Evolutionary conservation across 2,329 filamentous ascomycete species (phyloP), one percentile per base, ranked within the genome.

Genomic region (Ciborinia camelliae): DNA sequence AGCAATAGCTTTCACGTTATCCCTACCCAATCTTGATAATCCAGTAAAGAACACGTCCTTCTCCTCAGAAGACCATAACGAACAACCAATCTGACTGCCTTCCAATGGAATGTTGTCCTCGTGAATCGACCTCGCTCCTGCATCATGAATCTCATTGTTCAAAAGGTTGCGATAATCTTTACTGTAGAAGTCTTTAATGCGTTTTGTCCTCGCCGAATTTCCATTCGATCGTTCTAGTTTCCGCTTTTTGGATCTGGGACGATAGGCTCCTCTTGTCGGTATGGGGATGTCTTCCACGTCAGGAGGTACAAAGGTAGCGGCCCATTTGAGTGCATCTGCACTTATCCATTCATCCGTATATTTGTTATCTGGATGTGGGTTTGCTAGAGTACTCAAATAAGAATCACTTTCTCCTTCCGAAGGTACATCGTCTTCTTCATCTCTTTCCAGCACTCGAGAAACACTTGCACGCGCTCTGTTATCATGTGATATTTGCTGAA

Each of bases 31-130:
- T 0, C 84, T 84, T 1, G 82, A 80, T 3, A 96, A 75, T 0
- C 85, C 82, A 18, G 83, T 79, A 74, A 91, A 96, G 65, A 97
- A 84, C 0, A 79, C 70, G 1, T 82, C 79, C 73, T 96, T 96
- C 73, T 97, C 93, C 1, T 78, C 71, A 0, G 82, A 67, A 0
- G 84, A 87, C 94, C 94, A 98, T 14, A 77, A 70, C 0, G 87
- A 86, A 32, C 86, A 80, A 28, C 92, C 92, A 59, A 92, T 78
- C 71, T 92, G 90, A 2, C 83, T 82, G 43, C 78, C 59, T 55
- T 75, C 65, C 64, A 81, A 72, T 20, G 70, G 68, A 28, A 62
- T 53, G n/a, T 76, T 66, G 3, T 73, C 71, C 18, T 68, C 68
- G 52, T 72, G 71, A 61, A 76, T 74, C 23, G 65, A 63, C 59